These are phyloP conservation scores for Zea luxurians DNA, from an alignment of 176 grass and related monocot species.

Conservation along the genomic window DNA sequence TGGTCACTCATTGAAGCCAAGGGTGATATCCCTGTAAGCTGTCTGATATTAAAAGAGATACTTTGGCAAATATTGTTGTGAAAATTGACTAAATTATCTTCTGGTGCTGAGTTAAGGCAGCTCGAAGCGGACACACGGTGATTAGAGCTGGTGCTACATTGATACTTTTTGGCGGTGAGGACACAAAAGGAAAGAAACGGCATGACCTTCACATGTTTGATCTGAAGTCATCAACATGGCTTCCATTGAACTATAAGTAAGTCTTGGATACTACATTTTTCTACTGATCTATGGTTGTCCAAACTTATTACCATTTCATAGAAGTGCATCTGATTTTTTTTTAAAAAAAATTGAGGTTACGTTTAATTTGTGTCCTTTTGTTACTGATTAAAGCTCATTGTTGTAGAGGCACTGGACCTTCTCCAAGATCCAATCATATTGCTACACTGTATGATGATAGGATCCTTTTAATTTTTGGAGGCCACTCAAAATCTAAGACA, in stretches of 20 bases:
- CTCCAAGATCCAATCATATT: conserved; percentile 87
- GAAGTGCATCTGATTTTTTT: not conserved
- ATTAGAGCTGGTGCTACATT: conserved; percentile 77
- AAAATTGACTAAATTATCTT: conserved; percentile 26
- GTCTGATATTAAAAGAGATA: conserved; percentile 4
- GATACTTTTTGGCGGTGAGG: conserved; percentile 94
- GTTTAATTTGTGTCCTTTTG: conserved; percentile 8
- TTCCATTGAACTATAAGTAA: conserved; percentile 98
- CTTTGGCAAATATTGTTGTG: not conserved
- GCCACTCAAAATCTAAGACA: conserved; percentile 91
- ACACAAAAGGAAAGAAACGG: conserved; percentile 82
- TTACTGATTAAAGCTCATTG: conserved; percentile 31
- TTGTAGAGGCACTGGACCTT: conserved; percentile 84
- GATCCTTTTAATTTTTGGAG: conserved; percentile 82
- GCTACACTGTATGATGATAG: conserved; percentile 81
- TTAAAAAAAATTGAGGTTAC: not conserved
- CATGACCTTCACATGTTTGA: conserved; percentile 98
- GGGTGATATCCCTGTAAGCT: conserved; percentile 91
- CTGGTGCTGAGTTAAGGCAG: conserved; percentile 54
- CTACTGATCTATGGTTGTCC: not conserved
- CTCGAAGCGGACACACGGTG: conserved; percentile 78
- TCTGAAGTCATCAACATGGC: conserved; percentile 91
- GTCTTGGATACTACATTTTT: conserved; percentile 29
- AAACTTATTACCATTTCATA: conserved; percentile 23
- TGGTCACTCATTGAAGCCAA: conserved; percentile 90